Evolutionary conservation across 768 basidiomycete species (phyloP), one percentile per base, ranked within the genome.

Genomic region (Trametes villosa): DNA sequence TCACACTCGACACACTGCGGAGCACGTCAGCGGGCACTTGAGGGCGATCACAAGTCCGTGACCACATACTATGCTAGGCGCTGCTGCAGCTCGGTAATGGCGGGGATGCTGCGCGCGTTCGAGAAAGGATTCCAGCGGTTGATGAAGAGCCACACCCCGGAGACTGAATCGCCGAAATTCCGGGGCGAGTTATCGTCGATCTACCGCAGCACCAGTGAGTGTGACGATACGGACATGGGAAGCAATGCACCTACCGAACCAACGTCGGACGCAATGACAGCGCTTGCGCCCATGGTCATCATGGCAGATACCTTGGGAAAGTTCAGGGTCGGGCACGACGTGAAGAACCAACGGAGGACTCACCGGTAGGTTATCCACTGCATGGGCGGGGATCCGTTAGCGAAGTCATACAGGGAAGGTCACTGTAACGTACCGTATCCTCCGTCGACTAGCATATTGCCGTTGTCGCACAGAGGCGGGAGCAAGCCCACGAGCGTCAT

Each of bases 401-500:
- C 36, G 41, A 22, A 40, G 20, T 26, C 24, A 40, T 36, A 55
- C 26, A 7, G 18, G n/a, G 20, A 49, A 38, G 30, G 18, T 22
- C 30, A 30, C 51, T 26, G 31, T 20, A 17, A 63, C 88, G 73
- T 71, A 94, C 92, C 81, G 70, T 94, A 94, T 44, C 91, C 92
- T 34, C 91, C 92, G 67, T 96, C 94, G 8, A 96, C 94, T 17
- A 96, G 79, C 80, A 96, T 87, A 67, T 88, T 89, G 3, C 97
- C 97, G 65, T 96, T 90, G 68, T 98, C 95, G 64, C 94, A 96
- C 9, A 99, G 75, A 0, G 97, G 97, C 4, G 97, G 97, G 6
- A 99, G 78, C 47, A 99, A 80, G 66, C 97, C 97, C 47, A 96
- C 96, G 65, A 99, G 76, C 1, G 96, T 93, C 97, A 99, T 99